Conservation (phyloP, 345 rosid species). For the Conringia planisiliqua region DNA sequence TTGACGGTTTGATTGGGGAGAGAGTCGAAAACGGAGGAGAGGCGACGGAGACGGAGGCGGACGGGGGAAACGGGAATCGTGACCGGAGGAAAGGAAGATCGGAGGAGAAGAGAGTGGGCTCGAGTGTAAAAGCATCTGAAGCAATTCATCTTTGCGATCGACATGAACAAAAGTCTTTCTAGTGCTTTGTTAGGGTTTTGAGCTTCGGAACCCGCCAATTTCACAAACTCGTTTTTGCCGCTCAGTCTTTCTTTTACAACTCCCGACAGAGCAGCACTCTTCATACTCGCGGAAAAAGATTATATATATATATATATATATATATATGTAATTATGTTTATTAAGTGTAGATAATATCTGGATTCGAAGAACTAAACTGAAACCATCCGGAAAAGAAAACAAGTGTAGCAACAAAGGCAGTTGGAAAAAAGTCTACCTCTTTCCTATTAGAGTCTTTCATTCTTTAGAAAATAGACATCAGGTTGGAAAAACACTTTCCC, state of each 20-base stretch:
- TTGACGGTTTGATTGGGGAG: neutral
- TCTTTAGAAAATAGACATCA: too few species aligned
- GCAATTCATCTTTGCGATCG: slow-evolving; percentile 18
- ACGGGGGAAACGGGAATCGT: neutral
- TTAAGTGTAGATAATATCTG: too few species aligned
- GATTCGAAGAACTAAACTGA: too few species aligned
- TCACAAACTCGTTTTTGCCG: neutral
- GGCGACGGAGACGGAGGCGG: slow-evolving; percentile 10
- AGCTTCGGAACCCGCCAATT: neutral
- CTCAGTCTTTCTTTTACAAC: neutral
- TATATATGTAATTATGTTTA: too few species aligned
- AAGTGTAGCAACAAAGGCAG: too few species aligned
- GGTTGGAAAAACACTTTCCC: too few species aligned
- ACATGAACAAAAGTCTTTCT: neutral
- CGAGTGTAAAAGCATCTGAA: slow-evolving; percentile 23
- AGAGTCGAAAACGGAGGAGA: slow-evolving; percentile 40
- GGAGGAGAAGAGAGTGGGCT: slow-evolving; percentile 26
- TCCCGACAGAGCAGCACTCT: too few species aligned
- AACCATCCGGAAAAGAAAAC: too few species aligned
- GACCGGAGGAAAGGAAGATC: neutral
- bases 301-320: too few species aligned
- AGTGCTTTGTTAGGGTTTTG: neutral
- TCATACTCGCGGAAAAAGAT: too few species aligned
- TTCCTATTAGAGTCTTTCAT: too few species aligned
- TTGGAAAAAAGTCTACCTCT: too few species aligned